Conservation (phyloP, 2,329 filamentous ascomycete genomes). For the Huntiella bhutanensis region DNA sequence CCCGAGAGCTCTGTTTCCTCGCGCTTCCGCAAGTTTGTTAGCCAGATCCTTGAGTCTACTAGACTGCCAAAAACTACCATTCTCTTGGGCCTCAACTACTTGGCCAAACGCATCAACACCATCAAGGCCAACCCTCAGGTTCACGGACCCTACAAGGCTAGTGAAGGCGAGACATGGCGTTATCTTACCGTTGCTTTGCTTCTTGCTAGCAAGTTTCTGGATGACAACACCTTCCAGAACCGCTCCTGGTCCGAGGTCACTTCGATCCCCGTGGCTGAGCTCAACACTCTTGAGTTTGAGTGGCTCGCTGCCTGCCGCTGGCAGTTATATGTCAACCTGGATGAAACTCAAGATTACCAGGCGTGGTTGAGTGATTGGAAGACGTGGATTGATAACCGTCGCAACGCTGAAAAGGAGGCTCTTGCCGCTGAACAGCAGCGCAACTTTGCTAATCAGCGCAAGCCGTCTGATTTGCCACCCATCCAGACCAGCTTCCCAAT, state of each 20-base stretch:
- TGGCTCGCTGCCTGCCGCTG: slow-evolving; percentile 73
- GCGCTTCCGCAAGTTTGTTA: slow-evolving; percentile 79
- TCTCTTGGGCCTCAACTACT: slow-evolving; percentile 72
- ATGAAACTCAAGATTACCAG: slow-evolving; percentile 52
- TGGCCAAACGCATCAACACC: slow-evolving; percentile 65
- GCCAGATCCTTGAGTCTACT: slow-evolving; percentile 76
- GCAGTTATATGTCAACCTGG: slow-evolving; percentile 71
- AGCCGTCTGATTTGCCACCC: slow-evolving; percentile 28
- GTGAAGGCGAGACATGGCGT: slow-evolving; percentile 61
- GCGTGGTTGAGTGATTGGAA: slow-evolving; percentile 44
- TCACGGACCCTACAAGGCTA: slow-evolving; percentile 33
- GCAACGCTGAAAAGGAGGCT: slow-evolving; percentile 24
- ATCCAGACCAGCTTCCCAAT: slow-evolving; percentile 20
- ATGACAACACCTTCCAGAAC: slow-evolving; percentile 96
- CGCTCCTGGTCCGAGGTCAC: slow-evolving; percentile 92
- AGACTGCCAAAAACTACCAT: slow-evolving; percentile 82
- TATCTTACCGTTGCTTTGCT: slow-evolving; percentile 72
- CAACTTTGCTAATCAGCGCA: slow-evolving; percentile 27
- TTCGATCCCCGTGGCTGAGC: slow-evolving; percentile 63
- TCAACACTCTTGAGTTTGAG: slow-evolving; percentile 72
- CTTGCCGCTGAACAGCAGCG: slow-evolving; percentile 12
- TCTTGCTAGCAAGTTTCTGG: slow-evolving; percentile 84
- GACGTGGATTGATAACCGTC: slow-evolving; percentile 36
- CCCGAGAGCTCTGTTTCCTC: slow-evolving; percentile 37
- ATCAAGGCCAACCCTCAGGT: slow-evolving; percentile 29